phyloP scores from a whole-genome alignment of 1,139 yeast species.

The Yamadazyma pseudoaaseri region DNA sequence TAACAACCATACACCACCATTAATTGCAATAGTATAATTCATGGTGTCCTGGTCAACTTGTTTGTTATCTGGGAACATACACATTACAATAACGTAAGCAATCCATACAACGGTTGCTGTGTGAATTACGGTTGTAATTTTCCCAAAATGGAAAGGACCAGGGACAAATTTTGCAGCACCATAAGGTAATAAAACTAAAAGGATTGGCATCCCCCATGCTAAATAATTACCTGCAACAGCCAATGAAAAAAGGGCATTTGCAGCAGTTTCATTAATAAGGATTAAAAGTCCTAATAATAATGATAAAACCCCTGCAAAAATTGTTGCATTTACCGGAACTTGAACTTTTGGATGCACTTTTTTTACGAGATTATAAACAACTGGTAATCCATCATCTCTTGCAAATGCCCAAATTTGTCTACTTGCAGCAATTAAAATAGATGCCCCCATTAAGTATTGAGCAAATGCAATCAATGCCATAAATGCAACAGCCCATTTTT shows the following conservation, averaged over 20 bases:
- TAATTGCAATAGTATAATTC: conserved; percentile 38
- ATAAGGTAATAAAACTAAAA: conserved; percentile 39
- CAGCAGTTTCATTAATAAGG: conserved; percentile 58
- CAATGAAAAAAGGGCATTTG: conserved; percentile 52
- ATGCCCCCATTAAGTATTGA: conserved; percentile 63
- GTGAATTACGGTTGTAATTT: conserved; percentile 34
- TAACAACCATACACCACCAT: conserved; percentile 35
- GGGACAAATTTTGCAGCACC: conserved; percentile 51
- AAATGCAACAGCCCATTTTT: conserved; percentile 66
- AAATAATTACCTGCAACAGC: conserved; percentile 46
- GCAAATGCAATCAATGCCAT: conserved; percentile 60
- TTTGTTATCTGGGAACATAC: conserved; percentile 37
- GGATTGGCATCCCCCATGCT: conserved; percentile 42
- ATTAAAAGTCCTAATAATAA: conserved; percentile 55
- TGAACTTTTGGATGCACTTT: conserved; percentile 50
- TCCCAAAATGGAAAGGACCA: conserved; percentile 65
- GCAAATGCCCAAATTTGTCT: conserved; percentile 41
- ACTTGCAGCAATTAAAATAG: conserved; percentile 35
- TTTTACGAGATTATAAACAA: conserved; percentile 44
- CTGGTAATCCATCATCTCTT: conserved; percentile 43
- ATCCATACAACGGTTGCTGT: conserved; percentile 26
- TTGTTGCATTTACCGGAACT: conserved; percentile 61
- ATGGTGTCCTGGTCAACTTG: conserved; percentile 27
- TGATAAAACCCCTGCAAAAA: conserved; percentile 48
- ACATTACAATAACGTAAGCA: conserved; percentile 31